These are phyloP conservation scores for Rhizomucor miehei DNA, from an alignment of 371 early-diverging fungal species.

Conservation along the genomic window DNA sequence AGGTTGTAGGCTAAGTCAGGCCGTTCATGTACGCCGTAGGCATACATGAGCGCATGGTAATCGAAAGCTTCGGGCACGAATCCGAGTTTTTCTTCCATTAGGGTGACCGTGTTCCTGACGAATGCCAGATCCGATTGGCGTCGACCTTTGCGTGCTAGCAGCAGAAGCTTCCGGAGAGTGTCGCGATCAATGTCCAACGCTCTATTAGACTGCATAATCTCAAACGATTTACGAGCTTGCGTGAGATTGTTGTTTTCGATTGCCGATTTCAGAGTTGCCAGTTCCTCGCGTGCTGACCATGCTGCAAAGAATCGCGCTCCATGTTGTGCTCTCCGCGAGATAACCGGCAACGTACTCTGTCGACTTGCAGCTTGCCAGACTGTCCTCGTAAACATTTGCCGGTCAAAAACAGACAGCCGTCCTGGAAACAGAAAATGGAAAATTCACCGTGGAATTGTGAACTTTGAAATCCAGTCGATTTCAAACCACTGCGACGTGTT, in stretches of 20 bases:
- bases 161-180: slow-evolving; percentile 16
- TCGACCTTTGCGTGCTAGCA: slow-evolving; percentile 19
- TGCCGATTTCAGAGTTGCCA: slow-evolving; percentile 6
- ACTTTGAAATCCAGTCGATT: too few species aligned
- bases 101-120: slow-evolving; percentile 15
- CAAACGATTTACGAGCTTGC: slow-evolving; percentile 13
- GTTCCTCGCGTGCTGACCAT: background rate
- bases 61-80: slow-evolving; percentile 25
- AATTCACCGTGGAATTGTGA: too few species aligned
- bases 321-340: too few species aligned
- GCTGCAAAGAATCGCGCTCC: too few species aligned
- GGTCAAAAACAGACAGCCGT: too few species aligned
- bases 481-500: too few species aligned
- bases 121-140: slow-evolving; percentile 20
- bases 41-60: slow-evolving; percentile 38
- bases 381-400: too few species aligned
- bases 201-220: background rate
- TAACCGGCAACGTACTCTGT: too few species aligned
- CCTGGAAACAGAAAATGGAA: too few species aligned
- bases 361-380: too few species aligned
- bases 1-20: slow-evolving; percentile 23
- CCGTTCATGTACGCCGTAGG: slow-evolving; percentile 28
- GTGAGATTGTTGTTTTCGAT: slow-evolving; percentile 11
- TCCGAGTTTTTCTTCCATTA: slow-evolving; percentile 22
- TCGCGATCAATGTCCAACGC: slow-evolving; percentile 11